Evolutionary conservation across 2,329 filamentous ascomycete species (phyloP), one percentile per base, ranked within the genome.

Genomic region (Pseudogymnoascus sp.): DNA sequence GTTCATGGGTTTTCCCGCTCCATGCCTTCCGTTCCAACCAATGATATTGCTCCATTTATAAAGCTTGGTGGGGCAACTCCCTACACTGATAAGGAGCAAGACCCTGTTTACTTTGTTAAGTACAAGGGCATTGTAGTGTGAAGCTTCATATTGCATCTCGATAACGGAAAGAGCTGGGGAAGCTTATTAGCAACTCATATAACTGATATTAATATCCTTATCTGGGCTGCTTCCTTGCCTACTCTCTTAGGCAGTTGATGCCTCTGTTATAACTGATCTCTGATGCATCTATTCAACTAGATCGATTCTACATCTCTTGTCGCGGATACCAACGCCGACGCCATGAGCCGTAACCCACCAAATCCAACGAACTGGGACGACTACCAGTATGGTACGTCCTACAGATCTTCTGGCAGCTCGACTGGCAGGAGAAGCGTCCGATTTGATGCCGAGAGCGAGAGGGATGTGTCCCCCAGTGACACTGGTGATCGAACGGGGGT

Each of bases 291-390:
- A 57, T n/a, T 57, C 51, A 57, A 57, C 51, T 57, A 57, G 51
- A 57, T 57, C 16, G 10, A 57, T 21, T n/a, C 10, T 34, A 18
- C 29, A 14, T 57, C 16, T 57, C 29, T 21, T 57, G 10, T 11
- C 16, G 10, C 51, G 51, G 29, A 34, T 18, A 29, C 6, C 51
- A 57, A 57, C 51, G 51, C 29, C 51, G 51, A 4, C n/a, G 16
- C 51, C 36, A 61, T 61, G 59, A 61, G 59, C 59, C 18, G 59
- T 40, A 61, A 61, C 16, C 59, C 59, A 40, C 34, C 36, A 23
- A 73, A 71, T 60, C 72, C 72, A 14, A 68, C 64, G 6, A 72
- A 66, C 40, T 74, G 69, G 66, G 69, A 73, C 47, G 72, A 74
- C 34, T 74, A 74, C 62, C 70, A 73, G 54, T 72, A 73, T 68